These are phyloP conservation scores for Melanogaster broomeanus DNA, from an alignment of 768 basidiomycete species.

Conservation along the genomic window DNA sequence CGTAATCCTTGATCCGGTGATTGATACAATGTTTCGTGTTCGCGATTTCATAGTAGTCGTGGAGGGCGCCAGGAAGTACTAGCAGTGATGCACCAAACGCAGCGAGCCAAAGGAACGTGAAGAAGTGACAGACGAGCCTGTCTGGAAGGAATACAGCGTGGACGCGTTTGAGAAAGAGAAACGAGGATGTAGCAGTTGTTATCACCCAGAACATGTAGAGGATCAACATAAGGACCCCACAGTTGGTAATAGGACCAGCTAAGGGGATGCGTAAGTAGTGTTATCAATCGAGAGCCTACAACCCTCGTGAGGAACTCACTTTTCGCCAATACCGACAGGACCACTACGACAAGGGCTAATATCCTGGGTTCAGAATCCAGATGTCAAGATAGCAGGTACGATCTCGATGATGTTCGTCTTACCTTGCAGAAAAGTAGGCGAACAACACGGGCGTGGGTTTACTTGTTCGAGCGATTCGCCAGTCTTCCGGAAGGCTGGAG, in stretches of 20 bases:
- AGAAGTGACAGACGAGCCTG: conserved; percentile 16
- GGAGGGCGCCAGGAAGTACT: conserved; percentile 26
- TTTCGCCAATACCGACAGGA: conserved; percentile 18
- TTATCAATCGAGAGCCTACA: background rate
- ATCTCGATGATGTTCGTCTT: background rate
- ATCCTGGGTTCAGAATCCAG: conserved; percentile 13
- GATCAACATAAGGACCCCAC: conserved; percentile 17
- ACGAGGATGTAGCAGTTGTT: conserved; percentile 29
- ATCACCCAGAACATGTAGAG: conserved; percentile 18
- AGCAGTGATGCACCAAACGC: conserved; percentile 26
- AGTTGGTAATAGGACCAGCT: conserved; percentile 26
- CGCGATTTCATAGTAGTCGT: conserved; percentile 29
- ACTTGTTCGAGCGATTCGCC: conserved; percentile 14
- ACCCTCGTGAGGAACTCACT: conserved; percentile 10
- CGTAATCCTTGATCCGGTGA: no score
- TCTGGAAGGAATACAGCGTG: conserved; percentile 34
- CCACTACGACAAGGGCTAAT: conserved; percentile 16
- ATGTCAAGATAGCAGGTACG: conserved; percentile 3
- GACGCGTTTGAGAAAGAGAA: conserved; percentile 41
- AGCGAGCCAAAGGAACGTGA: conserved; percentile 36
- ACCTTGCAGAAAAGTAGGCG: conserved; percentile 28
- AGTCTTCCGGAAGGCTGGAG: conserved; percentile 22
- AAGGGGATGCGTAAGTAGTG: background rate
- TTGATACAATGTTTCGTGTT: conserved; percentile 36
- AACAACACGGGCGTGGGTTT: conserved; percentile 16